Percentiles rank a stretch among this genome's conserved stretches.
phyloP scores from a whole-genome alignment of 2,329 filamentous ascomycete species.

The Aspergillus eucalypticola region DNA sequence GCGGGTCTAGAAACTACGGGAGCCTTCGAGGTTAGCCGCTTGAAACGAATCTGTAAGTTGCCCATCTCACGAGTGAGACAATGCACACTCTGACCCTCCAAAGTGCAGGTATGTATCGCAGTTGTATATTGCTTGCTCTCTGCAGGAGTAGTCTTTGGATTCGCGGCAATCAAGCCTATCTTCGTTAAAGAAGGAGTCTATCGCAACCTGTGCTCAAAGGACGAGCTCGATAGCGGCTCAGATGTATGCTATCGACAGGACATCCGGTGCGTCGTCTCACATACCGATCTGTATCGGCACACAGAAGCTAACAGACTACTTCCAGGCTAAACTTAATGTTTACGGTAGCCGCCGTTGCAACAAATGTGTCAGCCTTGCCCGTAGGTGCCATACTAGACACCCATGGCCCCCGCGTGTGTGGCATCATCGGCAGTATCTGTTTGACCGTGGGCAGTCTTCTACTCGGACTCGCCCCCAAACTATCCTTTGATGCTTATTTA shows the following conservation, averaged over 20 bases:
- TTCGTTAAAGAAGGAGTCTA: slow-evolving; percentile 75
- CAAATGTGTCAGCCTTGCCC: slow-evolving; percentile 82
- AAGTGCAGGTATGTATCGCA: slow-evolving; percentile 69
- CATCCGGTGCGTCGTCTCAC: slow-evolving; percentile 43
- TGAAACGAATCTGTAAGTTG: slow-evolving; percentile 54
- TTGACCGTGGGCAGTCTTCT: slow-evolving; percentile 69
- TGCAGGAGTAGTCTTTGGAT: slow-evolving; percentile 79
- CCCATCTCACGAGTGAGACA: background rate
- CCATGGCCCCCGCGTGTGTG: slow-evolving; percentile 75
- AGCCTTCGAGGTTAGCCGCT: slow-evolving; percentile 57
- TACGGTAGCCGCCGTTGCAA: slow-evolving; percentile 81
- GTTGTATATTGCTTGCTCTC: slow-evolving; percentile 74
- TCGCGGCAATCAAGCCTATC: slow-evolving; percentile 79
- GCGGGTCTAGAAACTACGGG: slow-evolving; percentile 31
- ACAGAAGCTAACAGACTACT: background rate
- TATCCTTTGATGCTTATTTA: slow-evolving; percentile 74
- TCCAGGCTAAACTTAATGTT: slow-evolving; percentile 84
- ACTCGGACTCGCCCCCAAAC: slow-evolving; percentile 65
- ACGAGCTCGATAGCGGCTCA: slow-evolving; percentile 52
- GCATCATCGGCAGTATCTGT: slow-evolving; percentile 68
- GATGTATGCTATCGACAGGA: slow-evolving; percentile 61
- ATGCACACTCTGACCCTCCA: slow-evolving; percentile 7
- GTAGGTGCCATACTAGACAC: slow-evolving; percentile 82
- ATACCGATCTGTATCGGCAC: background rate
- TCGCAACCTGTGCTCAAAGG: slow-evolving; percentile 59